Evolutionary conservation across 768 basidiomycete species (phyloP).

Genomic region (Sutorius australiensis): DNA sequence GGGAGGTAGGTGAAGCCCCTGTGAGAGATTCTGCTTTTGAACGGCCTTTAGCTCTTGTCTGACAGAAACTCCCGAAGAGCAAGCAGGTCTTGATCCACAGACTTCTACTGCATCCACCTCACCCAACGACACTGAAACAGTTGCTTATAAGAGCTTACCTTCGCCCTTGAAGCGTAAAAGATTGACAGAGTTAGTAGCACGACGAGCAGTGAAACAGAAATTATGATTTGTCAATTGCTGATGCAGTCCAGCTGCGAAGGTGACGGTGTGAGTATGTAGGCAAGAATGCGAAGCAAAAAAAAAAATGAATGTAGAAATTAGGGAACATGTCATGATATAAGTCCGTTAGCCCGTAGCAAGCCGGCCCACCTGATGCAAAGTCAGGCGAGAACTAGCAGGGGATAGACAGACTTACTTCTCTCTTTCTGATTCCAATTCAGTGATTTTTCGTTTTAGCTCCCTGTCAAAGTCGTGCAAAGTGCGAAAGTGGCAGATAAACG

Average conservation of each 20-base stretch:
- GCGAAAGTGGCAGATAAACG: neutral
- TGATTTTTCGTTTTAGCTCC: slow-evolving; percentile 63
- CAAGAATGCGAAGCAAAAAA: slow-evolving; percentile 18
- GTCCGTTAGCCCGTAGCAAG: slow-evolving; percentile 48
- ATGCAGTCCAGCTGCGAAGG: slow-evolving; percentile 18
- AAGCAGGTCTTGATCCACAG: slow-evolving; percentile 4
- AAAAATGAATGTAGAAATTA: slow-evolving; percentile 21
- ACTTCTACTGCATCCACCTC: neutral
- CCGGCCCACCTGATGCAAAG: slow-evolving; percentile 55
- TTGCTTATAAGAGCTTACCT: slow-evolving; percentile 18
- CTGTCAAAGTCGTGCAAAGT: slow-evolving; percentile 35
- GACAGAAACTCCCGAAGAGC: slow-evolving; percentile 1
- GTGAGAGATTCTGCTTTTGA: slow-evolving; percentile 5
- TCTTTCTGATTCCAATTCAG: slow-evolving; percentile 68
- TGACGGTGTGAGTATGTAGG: slow-evolving; percentile 21
- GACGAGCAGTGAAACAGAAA: slow-evolving; percentile 9
- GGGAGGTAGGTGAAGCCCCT: slow-evolving; percentile 10
- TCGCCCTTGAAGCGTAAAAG: slow-evolving; percentile 23
- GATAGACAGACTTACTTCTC: slow-evolving; percentile 60
- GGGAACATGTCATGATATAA: slow-evolving; percentile 35
- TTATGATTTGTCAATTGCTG: slow-evolving; percentile 11
- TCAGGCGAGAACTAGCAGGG: slow-evolving; percentile 7
- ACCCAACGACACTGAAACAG: neutral
- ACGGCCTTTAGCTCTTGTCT: slow-evolving; percentile 1
- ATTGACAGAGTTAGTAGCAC: slow-evolving; percentile 10